phyloP scores from a whole-genome alignment of 2,329 filamentous ascomycete genomes.

The Mollisiaceae sp. region DNA sequence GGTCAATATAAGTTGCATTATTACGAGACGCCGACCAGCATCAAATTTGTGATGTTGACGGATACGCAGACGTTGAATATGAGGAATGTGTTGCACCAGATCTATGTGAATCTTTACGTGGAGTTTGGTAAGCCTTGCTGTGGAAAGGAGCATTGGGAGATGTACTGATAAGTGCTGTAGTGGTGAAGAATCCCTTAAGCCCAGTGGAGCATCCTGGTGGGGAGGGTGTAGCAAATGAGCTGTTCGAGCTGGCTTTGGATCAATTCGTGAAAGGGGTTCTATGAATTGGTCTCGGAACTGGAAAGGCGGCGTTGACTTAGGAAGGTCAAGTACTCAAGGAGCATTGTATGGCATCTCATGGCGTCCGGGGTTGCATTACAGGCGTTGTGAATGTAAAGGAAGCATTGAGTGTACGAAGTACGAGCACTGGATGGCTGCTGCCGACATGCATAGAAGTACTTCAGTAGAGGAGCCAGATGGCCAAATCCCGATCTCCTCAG shows the following conservation, averaged over 20 bases:
- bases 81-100: constrained; percentile 93
- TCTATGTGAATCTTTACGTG: constrained; percentile 97
- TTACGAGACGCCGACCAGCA: constrained; percentile 95
- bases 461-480: background rate
- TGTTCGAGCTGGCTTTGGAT: constrained; percentile 75
- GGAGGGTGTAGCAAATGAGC: constrained; percentile 71
- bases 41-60: constrained; percentile 96
- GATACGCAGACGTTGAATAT: constrained; percentile 89
- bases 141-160: background rate
- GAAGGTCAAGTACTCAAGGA: background rate
- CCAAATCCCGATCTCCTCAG: background rate
- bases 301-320: constrained; percentile 3
- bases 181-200: constrained; percentile 73
- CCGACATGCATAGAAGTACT: background rate
- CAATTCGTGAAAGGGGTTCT: constrained; percentile 74
- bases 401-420: constrained; percentile 16
- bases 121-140: constrained; percentile 73
- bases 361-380: constrained; percentile 32
- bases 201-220: constrained; percentile 72
- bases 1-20: constrained; percentile 98
- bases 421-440: constrained; percentile 15
- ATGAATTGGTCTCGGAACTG: constrained; percentile 31
- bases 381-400: constrained; percentile 27
- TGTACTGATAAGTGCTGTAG: constrained; percentile 45
- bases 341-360: constrained; percentile 21